Percentiles rank a stretch among this genome's conserved stretches.
Conservation (phyloP, 1,284 basidiomycete genomes). For the Trametes versicolor region DNA sequence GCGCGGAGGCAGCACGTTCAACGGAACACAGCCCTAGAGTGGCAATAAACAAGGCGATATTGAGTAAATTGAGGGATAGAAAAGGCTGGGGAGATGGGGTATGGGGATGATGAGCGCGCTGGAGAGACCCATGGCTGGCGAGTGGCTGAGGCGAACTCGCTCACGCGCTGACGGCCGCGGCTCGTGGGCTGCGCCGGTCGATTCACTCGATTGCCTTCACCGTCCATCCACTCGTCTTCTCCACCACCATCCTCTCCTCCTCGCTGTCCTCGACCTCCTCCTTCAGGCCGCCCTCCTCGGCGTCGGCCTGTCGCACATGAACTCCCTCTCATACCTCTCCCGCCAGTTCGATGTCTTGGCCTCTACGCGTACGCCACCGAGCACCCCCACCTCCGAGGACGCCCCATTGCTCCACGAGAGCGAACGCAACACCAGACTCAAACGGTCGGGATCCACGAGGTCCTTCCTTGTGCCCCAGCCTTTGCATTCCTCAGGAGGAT, state of each 20-base stretch:
- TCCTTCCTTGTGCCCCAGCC: constrained; percentile 57
- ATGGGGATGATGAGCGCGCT: not conserved
- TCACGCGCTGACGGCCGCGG: constrained; percentile 25
- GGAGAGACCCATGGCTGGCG: constrained; percentile 12
- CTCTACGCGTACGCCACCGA: constrained; percentile 53
- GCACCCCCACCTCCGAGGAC: constrained; percentile 54
- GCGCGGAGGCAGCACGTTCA: constrained; percentile 10
- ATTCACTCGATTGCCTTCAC: constrained; percentile 30
- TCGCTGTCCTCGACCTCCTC: constrained; percentile 27
- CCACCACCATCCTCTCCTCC: constrained; percentile 24
- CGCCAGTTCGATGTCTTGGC: constrained; percentile 49
- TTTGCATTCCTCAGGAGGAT: constrained; percentile 27
- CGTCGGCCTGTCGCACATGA: constrained; percentile 44
- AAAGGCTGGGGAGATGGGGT: constrained; percentile 15
- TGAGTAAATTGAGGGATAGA: constrained; percentile 3
- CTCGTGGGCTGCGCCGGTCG: constrained; percentile 13
- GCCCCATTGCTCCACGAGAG: constrained; percentile 36
- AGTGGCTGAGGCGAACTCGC: constrained; percentile 28
- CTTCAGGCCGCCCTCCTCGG: constrained; percentile 36
- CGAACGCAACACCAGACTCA: constrained; percentile 48
- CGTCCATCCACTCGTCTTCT: constrained; percentile 17
- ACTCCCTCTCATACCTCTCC: constrained; percentile 47
- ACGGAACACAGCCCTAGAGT: constrained; percentile 4
- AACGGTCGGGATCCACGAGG: constrained; percentile 67
- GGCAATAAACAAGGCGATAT: constrained; percentile 1